Evolutionary conservation across 352 stramenopile species (phyloP).

Genomic region (Plasmopara halstedii): DNA sequence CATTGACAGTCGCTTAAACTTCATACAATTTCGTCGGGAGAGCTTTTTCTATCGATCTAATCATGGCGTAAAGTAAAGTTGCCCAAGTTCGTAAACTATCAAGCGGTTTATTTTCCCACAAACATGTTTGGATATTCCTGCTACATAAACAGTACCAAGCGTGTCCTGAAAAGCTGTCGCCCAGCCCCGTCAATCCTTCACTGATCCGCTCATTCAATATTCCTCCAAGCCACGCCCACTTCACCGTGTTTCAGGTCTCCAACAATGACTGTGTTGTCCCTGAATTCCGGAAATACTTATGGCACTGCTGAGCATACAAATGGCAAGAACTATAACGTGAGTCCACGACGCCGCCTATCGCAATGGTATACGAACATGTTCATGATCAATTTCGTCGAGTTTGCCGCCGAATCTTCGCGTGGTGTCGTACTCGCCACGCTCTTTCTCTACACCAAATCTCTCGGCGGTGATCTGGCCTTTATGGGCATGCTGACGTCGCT

Average conservation of each 20-base stretch:
- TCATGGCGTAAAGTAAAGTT: too few relatives aligned
- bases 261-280: constrained; percentile 17
- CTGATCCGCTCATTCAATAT: constrained; percentile 12
- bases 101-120: too few relatives aligned
- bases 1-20: too few relatives aligned
- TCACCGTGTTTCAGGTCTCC: neutral
- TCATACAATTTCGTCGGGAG: too few relatives aligned
- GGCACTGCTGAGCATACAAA: constrained; percentile 23
- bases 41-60: too few relatives aligned
- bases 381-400: constrained; percentile 78
- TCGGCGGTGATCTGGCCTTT: constrained; percentile 59
- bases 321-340: constrained; percentile 22
- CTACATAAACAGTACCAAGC: too few relatives aligned
- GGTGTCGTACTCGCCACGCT: constrained; percentile 68
- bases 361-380: constrained; percentile 65
- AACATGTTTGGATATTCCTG: too few relatives aligned
- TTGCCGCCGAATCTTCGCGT: constrained; percentile 61
- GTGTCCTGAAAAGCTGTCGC: constrained; percentile 18
- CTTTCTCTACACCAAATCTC: constrained; percentile 72
- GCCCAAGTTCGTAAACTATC: too few relatives aligned
- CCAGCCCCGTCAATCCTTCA: constrained; percentile 1
- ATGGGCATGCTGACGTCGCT: constrained; percentile 72
- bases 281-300: constrained; percentile 22
- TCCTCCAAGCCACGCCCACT: constrained; percentile 3
- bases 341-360: constrained; percentile 27